Base-by-base conservation (phyloP, 306 rosid species). In the Pterocarpus santalinus region DNA sequence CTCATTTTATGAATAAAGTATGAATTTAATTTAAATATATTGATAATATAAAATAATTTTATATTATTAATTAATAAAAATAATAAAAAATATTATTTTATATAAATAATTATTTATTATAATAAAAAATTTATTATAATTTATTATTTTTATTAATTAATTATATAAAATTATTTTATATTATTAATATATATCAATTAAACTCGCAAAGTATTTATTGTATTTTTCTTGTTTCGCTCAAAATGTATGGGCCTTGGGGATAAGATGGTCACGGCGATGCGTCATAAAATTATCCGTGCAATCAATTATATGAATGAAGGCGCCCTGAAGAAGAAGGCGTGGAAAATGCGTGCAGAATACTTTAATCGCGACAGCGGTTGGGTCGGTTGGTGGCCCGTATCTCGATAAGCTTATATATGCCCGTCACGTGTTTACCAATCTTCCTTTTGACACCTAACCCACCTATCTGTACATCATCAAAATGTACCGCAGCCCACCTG, bases 371-470 rank as follows among this genome's bases (percentile, higher is more conserved):
- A 79, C 65, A 63, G 80, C 34, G 16, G 73, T 72, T 67, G 81
- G 5, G 32, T 57, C 32, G 60, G 76, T 76, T 46, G 80, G 72
- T 70, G 56, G 82, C 72, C 79, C 79, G 35, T 36, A 80, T 73
- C 43, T 38, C 2, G 16, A 2, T 36, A n/a, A 13, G 68, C 2
- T 65, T 41, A 55, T n/a, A 69, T 61, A 71, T 78, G 30, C 69
- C 66, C 62, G 46, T 80, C 83, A 80, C 84, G 81, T 77, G 87
- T 61, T 72, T 68, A 35, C 33, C 43, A 7, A 28, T 13, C 44
- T 68, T 69, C 30, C 34, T 12, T 53, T 77, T 41, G 14, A 52
- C 78, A 73, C 33, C 69, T 61, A 72, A 63, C 68, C 49, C 10
- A 17, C 55, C 2, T 16, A 30, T 33, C n/a, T 38, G 16, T 17